These are phyloP conservation scores for Talaromyces sp. DNA, from an alignment of 2,329 filamentous ascomycete species.

Conservation along the genomic window DNA sequence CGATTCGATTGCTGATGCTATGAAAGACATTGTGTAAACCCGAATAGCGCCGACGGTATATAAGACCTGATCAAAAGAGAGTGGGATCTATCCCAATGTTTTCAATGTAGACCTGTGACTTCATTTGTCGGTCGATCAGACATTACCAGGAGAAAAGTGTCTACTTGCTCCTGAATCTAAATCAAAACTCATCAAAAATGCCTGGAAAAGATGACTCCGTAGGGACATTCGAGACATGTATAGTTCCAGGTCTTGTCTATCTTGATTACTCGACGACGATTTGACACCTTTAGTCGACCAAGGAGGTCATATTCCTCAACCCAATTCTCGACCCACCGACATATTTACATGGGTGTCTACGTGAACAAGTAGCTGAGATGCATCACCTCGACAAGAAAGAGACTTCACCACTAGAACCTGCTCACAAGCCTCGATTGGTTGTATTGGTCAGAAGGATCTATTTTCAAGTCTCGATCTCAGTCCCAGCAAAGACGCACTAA, in stretches of 20 bases:
- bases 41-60: neutral
- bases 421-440: too few relatives aligned
- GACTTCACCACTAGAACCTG: neutral
- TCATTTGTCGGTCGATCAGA: too few relatives aligned
- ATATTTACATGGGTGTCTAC: neutral
- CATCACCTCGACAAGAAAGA: neutral
- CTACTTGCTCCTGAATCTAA: neutral
- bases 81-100: too few relatives aligned
- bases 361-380: neutral
- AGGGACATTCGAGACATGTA: neutral
- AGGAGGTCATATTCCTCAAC: too few relatives aligned
- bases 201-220: neutral
- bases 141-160: too few relatives aligned
- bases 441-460: neutral
- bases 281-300: neutral
- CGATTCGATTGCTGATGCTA: neutral
- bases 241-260: neutral
- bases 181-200: neutral
- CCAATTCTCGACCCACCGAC: too few relatives aligned
- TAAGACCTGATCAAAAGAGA: too few relatives aligned
- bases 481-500: neutral
- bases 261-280: neutral
- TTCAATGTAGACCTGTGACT: too few relatives aligned
- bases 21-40: neutral
- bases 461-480: neutral